Evolutionary conservation across 2,329 filamentous ascomycete species (phyloP).

Genomic region (Penicillium sp.): DNA sequence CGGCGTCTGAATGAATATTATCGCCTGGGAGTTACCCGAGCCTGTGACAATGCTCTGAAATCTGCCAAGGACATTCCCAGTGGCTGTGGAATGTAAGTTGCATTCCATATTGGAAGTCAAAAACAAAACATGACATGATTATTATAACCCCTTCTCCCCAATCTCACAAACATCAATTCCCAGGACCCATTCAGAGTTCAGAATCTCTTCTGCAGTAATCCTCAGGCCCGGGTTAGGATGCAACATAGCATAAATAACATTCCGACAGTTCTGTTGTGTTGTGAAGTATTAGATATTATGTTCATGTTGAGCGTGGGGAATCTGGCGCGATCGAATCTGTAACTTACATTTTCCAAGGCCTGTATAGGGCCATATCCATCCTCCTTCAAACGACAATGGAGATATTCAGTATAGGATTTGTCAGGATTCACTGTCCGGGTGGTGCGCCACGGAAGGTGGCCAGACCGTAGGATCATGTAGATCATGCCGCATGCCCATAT

Average conservation of each 20-base stretch:
- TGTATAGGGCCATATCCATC: conserved; percentile 4
- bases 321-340: too few relatives aligned
- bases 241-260: conserved; percentile 7
- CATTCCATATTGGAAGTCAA: too few relatives aligned
- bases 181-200: conserved; percentile 6
- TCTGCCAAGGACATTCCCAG: too few relatives aligned
- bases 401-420: background rate
- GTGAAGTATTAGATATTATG: conserved; percentile 1
- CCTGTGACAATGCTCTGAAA: too few relatives aligned
- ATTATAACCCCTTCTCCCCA: conserved; percentile 1
- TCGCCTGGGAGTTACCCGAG: too few relatives aligned
- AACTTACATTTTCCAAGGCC: conserved; percentile 1
- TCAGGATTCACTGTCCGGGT: background rate
- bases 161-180: conserved; percentile 1
- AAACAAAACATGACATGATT: too few relatives aligned
- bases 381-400: background rate
- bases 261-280: conserved; percentile 1
- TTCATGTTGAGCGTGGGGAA: background rate
- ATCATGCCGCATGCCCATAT: conserved; percentile 6
- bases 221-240: background rate
- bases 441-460: background rate
- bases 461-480: conserved; percentile 1
- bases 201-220: conserved; percentile 3
- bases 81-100: too few relatives aligned
- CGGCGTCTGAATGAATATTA: too few relatives aligned